These are phyloP conservation scores for Corchorus capsularis DNA, from an alignment of 345 rosid species.

Conservation along the genomic window DNA sequence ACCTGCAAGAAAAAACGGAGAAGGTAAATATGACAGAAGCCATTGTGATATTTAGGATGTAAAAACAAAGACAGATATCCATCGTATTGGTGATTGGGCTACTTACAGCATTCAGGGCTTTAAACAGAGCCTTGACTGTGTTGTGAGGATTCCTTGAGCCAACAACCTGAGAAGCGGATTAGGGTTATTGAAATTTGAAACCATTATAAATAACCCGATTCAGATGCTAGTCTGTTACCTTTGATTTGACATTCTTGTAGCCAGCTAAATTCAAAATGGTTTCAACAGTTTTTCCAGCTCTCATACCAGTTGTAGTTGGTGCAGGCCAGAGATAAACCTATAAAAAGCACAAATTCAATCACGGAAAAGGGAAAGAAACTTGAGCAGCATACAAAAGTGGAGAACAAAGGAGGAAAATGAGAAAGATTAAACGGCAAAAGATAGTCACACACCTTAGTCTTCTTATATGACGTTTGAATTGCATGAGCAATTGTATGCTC, in stretches of 20 bases:
- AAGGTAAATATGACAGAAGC: background rate
- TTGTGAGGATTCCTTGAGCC: slow-evolving; percentile 97
- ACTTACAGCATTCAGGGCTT: slow-evolving; percentile 93
- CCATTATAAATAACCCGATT: background rate
- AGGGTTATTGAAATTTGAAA: slow-evolving; percentile 6
- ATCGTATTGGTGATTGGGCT: slow-evolving; percentile 3
- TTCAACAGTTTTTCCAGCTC: slow-evolving; percentile 87
- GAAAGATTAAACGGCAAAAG: background rate
- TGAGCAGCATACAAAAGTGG: background rate
- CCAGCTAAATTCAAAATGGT: slow-evolving; percentile 81
- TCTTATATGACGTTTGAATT: slow-evolving; percentile 74
- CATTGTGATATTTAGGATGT: background rate
- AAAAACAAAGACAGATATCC: background rate
- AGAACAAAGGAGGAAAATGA: background rate
- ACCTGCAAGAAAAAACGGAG: slow-evolving; percentile 42
- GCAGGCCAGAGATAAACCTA: slow-evolving; percentile 98
- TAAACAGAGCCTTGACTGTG: slow-evolving; percentile 87
- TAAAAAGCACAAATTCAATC: slow-evolving; percentile 10
- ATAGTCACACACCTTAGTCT: slow-evolving; percentile 71
- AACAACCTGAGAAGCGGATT: slow-evolving; percentile 52
- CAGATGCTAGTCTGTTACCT: slow-evolving; percentile 48
- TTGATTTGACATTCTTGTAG: slow-evolving; percentile 89
- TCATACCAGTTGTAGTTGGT: slow-evolving; percentile 80
- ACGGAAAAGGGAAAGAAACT: background rate
- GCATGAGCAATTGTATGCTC: slow-evolving; percentile 98